Evolutionary conservation across 1,139 yeast species (phyloP).

Genomic region (Hemisphaericaspora xylofermentans): DNA sequence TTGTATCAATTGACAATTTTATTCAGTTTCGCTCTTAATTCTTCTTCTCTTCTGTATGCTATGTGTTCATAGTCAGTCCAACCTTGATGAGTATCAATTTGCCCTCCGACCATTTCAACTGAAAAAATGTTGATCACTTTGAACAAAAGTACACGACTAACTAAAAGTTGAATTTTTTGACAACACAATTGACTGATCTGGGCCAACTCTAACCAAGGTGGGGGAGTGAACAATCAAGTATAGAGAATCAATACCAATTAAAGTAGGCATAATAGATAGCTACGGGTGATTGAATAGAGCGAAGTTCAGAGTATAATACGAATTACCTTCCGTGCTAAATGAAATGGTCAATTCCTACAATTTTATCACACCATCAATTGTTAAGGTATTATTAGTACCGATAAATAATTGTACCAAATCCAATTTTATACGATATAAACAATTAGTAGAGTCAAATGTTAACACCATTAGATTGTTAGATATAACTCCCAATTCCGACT

Average conservation of each 20-base stretch:
- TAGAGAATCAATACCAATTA: too few species aligned
- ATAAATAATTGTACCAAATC: slow-evolving; percentile 50
- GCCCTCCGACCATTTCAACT: neutral
- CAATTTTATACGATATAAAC: slow-evolving; percentile 49
- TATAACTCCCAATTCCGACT: slow-evolving; percentile 61
- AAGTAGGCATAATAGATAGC: too few species aligned
- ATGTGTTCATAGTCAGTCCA: too few species aligned
- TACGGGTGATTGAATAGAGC: neutral
- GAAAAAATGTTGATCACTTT: neutral
- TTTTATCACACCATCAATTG: slow-evolving; percentile 57
- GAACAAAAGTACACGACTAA: neutral
- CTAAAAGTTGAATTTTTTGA: neutral
- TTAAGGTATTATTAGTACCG: slow-evolving; percentile 72
- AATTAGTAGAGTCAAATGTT: slow-evolving; percentile 44
- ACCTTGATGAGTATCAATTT: neutral
- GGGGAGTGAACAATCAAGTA: neutral
- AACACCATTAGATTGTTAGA: slow-evolving; percentile 72
- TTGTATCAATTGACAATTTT: neutral
- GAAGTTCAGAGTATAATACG: neutral
- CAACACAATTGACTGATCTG: too few species aligned
- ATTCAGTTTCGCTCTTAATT: too few species aligned
- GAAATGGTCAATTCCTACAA: slow-evolving; percentile 22
- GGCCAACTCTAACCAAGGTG: neutral
- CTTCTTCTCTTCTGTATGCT: too few species aligned
- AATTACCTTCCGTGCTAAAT: neutral